phyloP scores from a whole-genome alignment of 331 rosid genomes.

The Malus hybrid region DNA sequence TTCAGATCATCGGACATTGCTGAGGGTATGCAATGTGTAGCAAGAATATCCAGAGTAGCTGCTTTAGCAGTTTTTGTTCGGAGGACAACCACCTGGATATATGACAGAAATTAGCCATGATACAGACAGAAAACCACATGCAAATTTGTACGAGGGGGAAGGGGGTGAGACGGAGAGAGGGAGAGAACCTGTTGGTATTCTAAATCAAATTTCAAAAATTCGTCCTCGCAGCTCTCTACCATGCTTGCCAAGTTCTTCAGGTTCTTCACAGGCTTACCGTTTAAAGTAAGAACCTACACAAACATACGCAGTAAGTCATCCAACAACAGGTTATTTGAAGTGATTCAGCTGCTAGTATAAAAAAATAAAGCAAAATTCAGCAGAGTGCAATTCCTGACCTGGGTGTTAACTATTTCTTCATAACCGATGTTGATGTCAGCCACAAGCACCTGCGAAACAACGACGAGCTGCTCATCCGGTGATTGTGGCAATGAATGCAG shows the following conservation, averaged over 20 bases:
- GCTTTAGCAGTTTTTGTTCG: slow-evolving; percentile 61
- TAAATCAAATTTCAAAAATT: slow-evolving; percentile 39
- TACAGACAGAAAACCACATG: not conserved
- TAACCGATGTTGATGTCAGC: slow-evolving; percentile 29
- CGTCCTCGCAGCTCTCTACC: slow-evolving; percentile 44
- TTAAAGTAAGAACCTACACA: slow-evolving; percentile 35
- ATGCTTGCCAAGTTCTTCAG: slow-evolving; percentile 39
- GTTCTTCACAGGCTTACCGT: slow-evolving; percentile 47
- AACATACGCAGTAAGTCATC: not conserved
- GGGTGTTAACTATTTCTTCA: slow-evolving; percentile 51
- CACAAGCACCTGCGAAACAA: slow-evolving; percentile 42
- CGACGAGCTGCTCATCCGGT: slow-evolving; percentile 45
- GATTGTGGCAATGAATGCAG: slow-evolving; percentile 42
- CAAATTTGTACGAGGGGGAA: not conserved
- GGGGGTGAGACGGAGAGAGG: not conserved
- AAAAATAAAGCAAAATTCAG: not conserved
- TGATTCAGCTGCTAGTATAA: not conserved
- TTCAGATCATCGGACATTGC: slow-evolving; percentile 91
- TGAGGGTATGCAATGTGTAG: slow-evolving; percentile 89
- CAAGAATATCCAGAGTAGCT: slow-evolving; percentile 79
- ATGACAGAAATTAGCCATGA: slow-evolving; percentile 1
- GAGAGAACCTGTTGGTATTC: slow-evolving; percentile 44
- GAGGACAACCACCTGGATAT: slow-evolving; percentile 75
- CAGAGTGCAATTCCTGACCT: slow-evolving; percentile 22
- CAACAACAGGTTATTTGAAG: not conserved